These are phyloP conservation scores for Fusarium dlaminii DNA, from an alignment of 2,329 filamentous ascomycete species.

Conservation along the genomic window DNA sequence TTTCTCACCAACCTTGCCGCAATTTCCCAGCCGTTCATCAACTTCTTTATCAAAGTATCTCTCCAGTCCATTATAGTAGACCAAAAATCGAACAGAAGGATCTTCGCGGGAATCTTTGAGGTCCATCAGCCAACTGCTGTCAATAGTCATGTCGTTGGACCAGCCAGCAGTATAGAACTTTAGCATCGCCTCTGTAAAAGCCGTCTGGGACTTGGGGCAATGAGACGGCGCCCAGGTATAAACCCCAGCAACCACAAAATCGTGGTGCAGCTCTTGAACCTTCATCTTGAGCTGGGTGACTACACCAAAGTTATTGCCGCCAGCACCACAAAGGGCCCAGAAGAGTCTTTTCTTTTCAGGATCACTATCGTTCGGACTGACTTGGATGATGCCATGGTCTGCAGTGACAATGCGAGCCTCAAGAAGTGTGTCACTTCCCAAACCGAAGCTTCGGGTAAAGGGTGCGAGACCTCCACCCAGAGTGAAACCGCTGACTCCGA, in stretches of 20 bases:
- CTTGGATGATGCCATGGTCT: background rate
- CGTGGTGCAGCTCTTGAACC: slow-evolving; percentile 20
- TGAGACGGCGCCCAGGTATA: slow-evolving; percentile 29
- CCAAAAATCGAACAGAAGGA: slow-evolving; percentile 15
- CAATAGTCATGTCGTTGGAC: slow-evolving; percentile 44
- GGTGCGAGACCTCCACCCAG: slow-evolving; percentile 49
- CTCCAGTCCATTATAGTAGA: slow-evolving; percentile 26
- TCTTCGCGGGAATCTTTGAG: background rate
- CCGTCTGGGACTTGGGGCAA: background rate
- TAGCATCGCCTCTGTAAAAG: slow-evolving; percentile 35
- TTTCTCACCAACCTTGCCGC: background rate
- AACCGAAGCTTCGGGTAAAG: slow-evolving; percentile 43
- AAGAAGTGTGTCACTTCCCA: slow-evolving; percentile 17
- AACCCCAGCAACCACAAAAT: slow-evolving; percentile 38
- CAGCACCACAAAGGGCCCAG: slow-evolving; percentile 53
- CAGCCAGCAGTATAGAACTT: slow-evolving; percentile 41
- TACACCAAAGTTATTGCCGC: slow-evolving; percentile 54
- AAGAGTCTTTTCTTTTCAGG: slow-evolving; percentile 43
- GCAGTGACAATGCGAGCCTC: slow-evolving; percentile 8
- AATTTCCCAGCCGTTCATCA: background rate
- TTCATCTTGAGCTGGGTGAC: slow-evolving; percentile 45
- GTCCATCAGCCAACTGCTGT: slow-evolving; percentile 33
- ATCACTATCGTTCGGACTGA: fast-evolving
- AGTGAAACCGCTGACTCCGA: slow-evolving; percentile 52
- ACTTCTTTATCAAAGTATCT: slow-evolving; percentile 1